These are phyloP conservation scores for Balamuthia mandrillaris DNA, from an alignment of 208 protist genomes.

Conservation along the genomic window DNA sequence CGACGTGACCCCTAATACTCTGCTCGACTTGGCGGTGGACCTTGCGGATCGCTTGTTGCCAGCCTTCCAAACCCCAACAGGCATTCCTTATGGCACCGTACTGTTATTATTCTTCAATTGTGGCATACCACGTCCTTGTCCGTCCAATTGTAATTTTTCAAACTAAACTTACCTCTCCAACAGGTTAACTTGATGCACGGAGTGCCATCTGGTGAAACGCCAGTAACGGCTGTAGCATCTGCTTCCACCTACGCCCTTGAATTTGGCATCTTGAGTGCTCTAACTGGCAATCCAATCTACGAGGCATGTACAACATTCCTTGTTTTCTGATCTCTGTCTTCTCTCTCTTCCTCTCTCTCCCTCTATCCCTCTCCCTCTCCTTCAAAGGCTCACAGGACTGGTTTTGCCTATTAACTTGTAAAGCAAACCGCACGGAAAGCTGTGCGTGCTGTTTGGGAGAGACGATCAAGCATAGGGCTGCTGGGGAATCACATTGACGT, in stretches of 20 bases:
- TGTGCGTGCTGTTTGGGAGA: conserved; percentile 40
- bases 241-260: conserved; percentile 70
- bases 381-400: too few relatives aligned
- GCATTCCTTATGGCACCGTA: conserved; percentile 79
- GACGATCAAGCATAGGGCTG: conserved; percentile 51
- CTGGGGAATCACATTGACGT: conserved; percentile 67
- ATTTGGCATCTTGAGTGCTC: conserved; percentile 51
- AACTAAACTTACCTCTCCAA: too few relatives aligned
- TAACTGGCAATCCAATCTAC: conserved; percentile 56
- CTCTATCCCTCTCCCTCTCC: too few relatives aligned
- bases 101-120: not conserved
- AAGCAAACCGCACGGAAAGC: too few relatives aligned
- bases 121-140: not conserved
- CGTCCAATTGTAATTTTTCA: too few relatives aligned
- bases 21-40: conserved; percentile 71
- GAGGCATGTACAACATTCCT: conserved; percentile 49
- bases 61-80: conserved; percentile 79
- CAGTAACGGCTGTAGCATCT: conserved; percentile 60
- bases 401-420: too few relatives aligned
- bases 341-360: too few relatives aligned
- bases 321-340: too few relatives aligned
- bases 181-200: conserved; percentile 75
- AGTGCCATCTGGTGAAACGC: conserved; percentile 65
- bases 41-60: conserved; percentile 66
- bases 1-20: too few relatives aligned